phyloP scores from a whole-genome alignment of 2,329 filamentous ascomycete genomes.

The Epichloe sp. region DNA sequence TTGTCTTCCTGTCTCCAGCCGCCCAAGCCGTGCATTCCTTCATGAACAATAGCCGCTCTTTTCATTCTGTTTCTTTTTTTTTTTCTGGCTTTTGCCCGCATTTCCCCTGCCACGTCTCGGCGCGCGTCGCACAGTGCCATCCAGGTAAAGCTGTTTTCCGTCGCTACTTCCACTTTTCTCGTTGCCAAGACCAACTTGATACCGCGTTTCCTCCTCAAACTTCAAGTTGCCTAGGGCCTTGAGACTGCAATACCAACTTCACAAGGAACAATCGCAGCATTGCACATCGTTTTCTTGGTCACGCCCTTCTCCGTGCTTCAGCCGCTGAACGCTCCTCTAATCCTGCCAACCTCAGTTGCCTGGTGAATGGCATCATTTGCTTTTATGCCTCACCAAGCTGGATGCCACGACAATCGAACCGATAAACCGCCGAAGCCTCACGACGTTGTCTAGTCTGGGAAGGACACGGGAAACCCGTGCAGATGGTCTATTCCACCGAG shows the following conservation, averaged over 20 bases:
- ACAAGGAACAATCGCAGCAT: neutral
- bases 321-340: neutral
- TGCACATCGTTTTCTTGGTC: neutral
- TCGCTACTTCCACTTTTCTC: neutral
- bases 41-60: conserved; percentile 2
- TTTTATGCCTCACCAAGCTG: neutral
- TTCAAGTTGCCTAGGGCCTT: neutral
- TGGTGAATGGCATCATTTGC: neutral
- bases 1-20: neutral
- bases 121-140: neutral
- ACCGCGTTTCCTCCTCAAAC: neutral
- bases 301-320: neutral
- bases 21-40: conserved; percentile 1
- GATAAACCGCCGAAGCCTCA: neutral
- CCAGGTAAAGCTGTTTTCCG: neutral
- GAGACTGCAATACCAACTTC: neutral
- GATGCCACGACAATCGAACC: neutral
- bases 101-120: conserved; percentile 2
- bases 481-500: neutral
- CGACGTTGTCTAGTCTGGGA: neutral
- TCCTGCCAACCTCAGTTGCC: neutral
- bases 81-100: neutral
- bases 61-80: neutral
- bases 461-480: neutral
- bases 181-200: conserved; percentile 1